These are phyloP conservation scores for Pseudonitzschia delicatissima DNA, from an alignment of 108 stramenopile genomes.

Conservation along the genomic window DNA sequence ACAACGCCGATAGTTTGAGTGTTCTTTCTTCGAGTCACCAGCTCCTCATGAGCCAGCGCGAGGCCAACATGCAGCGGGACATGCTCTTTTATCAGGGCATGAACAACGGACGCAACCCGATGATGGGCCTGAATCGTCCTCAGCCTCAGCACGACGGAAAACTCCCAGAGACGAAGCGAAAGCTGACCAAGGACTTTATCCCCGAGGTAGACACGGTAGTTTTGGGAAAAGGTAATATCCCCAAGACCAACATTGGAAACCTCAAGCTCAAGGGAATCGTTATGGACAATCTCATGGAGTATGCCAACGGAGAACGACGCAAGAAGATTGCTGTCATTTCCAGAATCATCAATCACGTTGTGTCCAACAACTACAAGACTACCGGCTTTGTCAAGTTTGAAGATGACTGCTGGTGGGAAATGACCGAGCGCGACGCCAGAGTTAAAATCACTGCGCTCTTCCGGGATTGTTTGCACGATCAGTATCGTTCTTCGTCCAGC, in stretches of 20 bases:
- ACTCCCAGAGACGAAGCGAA: constrained; percentile 2
- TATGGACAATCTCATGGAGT: not conserved
- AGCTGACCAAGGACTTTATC: constrained; percentile 19
- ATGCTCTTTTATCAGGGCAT: not conserved
- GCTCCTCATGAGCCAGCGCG: not conserved
- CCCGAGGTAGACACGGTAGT: constrained; percentile 22
- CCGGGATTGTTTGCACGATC: constrained; percentile 26
- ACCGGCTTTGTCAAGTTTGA: constrained; percentile 24
- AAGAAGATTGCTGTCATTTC: constrained; percentile 6
- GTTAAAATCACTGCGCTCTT: constrained; percentile 18
- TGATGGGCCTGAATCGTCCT: not conserved
- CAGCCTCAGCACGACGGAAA: not conserved
- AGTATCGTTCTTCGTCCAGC: constrained; percentile 27
- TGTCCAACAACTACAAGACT: not conserved
- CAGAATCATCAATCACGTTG: constrained; percentile 3
- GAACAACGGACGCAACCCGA: not conserved
- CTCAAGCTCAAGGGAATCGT: constrained; percentile 13
- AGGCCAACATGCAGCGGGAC: not conserved
- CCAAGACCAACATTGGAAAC: constrained; percentile 15
- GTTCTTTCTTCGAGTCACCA: not conserved
- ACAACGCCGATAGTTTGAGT: not conserved
- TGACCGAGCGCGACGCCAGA: constrained; percentile 11
- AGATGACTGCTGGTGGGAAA: constrained; percentile 14
- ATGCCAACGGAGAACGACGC: constrained; percentile 8
- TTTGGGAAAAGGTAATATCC: constrained; percentile 14